Evolutionary conservation across 345 rosid genomes (phyloP).

Genomic region (Bruguiera gymnorhiza): DNA sequence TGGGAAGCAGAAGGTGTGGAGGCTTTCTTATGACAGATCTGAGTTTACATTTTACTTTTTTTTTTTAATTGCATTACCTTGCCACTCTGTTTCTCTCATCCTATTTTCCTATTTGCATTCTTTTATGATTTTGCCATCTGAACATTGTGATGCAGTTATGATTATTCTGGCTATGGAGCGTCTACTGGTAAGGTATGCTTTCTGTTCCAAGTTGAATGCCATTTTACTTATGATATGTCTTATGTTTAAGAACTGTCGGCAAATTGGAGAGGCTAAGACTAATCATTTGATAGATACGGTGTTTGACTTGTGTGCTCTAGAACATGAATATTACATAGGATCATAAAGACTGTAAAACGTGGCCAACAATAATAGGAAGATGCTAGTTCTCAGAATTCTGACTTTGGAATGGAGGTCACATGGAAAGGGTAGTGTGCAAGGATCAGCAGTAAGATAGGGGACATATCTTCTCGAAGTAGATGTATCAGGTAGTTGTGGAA

Average conservation of each 20-base stretch:
- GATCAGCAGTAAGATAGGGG: neutral
- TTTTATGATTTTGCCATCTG: conserved; percentile 16
- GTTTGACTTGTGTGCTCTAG: neutral
- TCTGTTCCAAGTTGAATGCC: neutral
- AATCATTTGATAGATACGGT: no score
- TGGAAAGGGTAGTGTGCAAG: neutral
- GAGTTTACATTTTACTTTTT: no score
- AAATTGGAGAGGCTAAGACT: neutral
- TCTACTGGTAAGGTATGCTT: conserved; percentile 86
- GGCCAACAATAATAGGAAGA: no score
- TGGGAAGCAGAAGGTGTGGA: no score
- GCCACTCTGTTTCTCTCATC: neutral
- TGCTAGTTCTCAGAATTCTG: no score
- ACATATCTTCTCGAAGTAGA: neutral
- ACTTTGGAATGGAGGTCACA: no score
- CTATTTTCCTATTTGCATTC: conserved; percentile 3
- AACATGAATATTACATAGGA: neutral
- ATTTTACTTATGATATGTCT: neutral
- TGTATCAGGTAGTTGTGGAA: neutral
- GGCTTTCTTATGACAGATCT: no score
- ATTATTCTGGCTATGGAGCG: conserved; percentile 98
- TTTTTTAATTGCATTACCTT: neutral
- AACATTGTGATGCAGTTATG: conserved; percentile 58
- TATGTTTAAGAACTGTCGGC: neutral
- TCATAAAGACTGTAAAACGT: no score